Evolutionary conservation across 1,284 basidiomycete species (phyloP).

Genomic region (Malassezia japonica): DNA sequence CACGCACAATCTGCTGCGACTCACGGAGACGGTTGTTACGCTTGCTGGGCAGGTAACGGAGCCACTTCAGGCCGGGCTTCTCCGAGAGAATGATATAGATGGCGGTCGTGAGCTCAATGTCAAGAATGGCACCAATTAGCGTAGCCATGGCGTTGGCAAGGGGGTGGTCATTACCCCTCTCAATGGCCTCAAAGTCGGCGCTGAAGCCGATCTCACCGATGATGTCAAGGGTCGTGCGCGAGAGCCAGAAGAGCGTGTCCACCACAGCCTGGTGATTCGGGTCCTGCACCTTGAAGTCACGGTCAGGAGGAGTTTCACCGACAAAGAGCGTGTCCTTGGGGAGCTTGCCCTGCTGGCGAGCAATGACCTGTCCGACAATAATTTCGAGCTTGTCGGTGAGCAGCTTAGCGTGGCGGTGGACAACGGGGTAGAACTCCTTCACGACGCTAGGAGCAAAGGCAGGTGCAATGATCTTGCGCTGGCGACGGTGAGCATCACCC

Average conservation of each 20-base stretch:
- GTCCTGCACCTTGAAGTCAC: not conserved
- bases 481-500: constrained; percentile 38
- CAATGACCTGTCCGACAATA: constrained; percentile 20
- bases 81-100: constrained; percentile 20
- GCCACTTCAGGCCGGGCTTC: constrained; percentile 29
- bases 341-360: constrained; percentile 23
- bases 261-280: constrained; percentile 13
- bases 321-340: not conserved
- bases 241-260: constrained; percentile 29
- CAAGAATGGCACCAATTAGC: constrained; percentile 15
- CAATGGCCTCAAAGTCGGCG: constrained; percentile 28
- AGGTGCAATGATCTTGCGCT: constrained; percentile 30
- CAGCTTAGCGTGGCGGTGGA: constrained; percentile 22
- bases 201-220: constrained; percentile 44
- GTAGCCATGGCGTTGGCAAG: constrained; percentile 12
- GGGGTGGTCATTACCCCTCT: constrained; percentile 22
- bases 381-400: constrained; percentile 23
- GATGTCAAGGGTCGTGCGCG: constrained; percentile 36
- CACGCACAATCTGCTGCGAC: constrained; percentile 22
- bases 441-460: constrained; percentile 29
- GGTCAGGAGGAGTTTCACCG: constrained; percentile 1
- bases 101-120: constrained; percentile 9
- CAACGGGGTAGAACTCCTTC: constrained; percentile 21
- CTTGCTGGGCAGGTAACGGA: constrained; percentile 28
- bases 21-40: constrained; percentile 21